phyloP scores from a whole-genome alignment of 1,284 basidiomycete species.

The Rhodofomes roseus region DNA sequence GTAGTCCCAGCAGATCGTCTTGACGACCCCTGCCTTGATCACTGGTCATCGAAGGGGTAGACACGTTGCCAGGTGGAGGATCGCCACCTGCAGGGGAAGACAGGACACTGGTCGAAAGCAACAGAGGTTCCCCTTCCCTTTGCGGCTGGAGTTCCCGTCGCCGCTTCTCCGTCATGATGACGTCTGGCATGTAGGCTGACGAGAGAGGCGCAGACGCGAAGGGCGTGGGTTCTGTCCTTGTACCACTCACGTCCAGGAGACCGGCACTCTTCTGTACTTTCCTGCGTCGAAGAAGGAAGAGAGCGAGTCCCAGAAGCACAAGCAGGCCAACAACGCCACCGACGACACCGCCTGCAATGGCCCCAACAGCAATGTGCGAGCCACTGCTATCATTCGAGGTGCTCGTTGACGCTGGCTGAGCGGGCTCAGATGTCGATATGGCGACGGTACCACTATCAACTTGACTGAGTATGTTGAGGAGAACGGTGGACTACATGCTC shows the following conservation, averaged over 20 bases:
- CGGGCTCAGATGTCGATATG: not conserved
- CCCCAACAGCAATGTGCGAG: not conserved
- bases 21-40: not conserved
- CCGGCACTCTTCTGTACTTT: not conserved
- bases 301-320: not conserved
- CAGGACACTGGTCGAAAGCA: not conserved
- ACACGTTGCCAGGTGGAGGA: not conserved
- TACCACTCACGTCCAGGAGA: not conserved
- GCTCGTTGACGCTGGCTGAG: not conserved
- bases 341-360: slow-evolving; percentile 12
- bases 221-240: not conserved
- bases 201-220: not conserved
- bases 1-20: not conserved
- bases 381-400: not conserved
- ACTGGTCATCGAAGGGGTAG: not conserved
- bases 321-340: slow-evolving; percentile 18
- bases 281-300: not conserved
- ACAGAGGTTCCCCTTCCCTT: not conserved
- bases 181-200: not conserved
- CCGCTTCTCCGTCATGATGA: not conserved
- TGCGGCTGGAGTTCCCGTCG: not conserved
- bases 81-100: not conserved
- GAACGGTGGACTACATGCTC: not conserved
- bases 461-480: not conserved
- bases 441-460: not conserved